Conservation (phyloP, 2,329 filamentous ascomycete species). For the Arthrobotrys pseudoclavata region DNA sequence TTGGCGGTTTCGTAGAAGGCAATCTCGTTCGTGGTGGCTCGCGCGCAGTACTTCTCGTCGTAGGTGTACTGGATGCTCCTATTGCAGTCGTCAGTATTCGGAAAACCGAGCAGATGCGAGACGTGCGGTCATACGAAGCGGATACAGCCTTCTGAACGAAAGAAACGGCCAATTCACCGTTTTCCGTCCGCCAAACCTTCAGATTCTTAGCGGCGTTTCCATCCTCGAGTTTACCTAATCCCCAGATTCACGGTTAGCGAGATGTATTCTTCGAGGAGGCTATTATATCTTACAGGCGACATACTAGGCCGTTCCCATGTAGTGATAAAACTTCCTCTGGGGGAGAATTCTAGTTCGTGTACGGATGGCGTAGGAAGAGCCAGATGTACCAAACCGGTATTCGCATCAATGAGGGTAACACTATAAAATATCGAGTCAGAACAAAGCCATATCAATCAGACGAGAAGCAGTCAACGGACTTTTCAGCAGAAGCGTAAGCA, state of each 20-base stretch:
- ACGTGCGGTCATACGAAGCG: slow-evolving; percentile 75
- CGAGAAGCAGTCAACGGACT: slow-evolving; percentile 68
- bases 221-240: slow-evolving; percentile 82
- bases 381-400: slow-evolving; percentile 79
- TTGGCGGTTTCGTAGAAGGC: slow-evolving; percentile 95
- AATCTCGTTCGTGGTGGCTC: slow-evolving; percentile 94
- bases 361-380: slow-evolving; percentile 84
- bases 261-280: background rate
- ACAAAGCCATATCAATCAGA: slow-evolving; percentile 15
- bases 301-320: slow-evolving; percentile 87
- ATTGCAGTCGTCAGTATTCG: slow-evolving; percentile 15
- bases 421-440: slow-evolving; percentile 66
- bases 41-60: slow-evolving; percentile 93
- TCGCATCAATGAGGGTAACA: slow-evolving; percentile 87
- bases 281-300: slow-evolving; percentile 27
- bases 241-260: background rate
- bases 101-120: background rate
- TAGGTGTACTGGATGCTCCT: slow-evolving; percentile 91
- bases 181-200: slow-evolving; percentile 90
- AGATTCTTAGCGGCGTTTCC: slow-evolving; percentile 96
- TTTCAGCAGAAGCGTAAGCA: slow-evolving; percentile 89
- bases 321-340: slow-evolving; percentile 89
- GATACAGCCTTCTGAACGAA: slow-evolving; percentile 97
- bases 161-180: slow-evolving; percentile 79
- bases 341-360: slow-evolving; percentile 95